Evolutionary conservation across 805 yeast genomes (phyloP).

Genomic region (Candida ovalis): DNA sequence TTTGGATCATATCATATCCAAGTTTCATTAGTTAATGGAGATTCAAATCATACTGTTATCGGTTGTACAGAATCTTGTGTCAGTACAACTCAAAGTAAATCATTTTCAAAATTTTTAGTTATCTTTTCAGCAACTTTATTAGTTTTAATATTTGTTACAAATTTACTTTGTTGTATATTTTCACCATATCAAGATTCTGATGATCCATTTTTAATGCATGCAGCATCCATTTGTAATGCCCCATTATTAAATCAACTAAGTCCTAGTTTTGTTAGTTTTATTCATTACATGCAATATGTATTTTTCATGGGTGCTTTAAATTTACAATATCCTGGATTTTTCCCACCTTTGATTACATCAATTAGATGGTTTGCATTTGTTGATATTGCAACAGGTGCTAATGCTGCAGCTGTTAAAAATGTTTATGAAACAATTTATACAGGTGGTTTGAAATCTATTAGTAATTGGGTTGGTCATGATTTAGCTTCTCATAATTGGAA

Average conservation of each 20-base stretch:
- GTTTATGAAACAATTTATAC: slow-evolving; percentile 39
- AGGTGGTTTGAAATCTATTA: slow-evolving; percentile 39
- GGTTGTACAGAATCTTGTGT: slow-evolving; percentile 47
- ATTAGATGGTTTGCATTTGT: slow-evolving; percentile 57
- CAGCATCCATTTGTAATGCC: slow-evolving; percentile 58
- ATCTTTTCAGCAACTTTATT: slow-evolving; percentile 38
- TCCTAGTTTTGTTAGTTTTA: slow-evolving; percentile 46
- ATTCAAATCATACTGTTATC: slow-evolving; percentile 32
- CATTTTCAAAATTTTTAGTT: slow-evolving; percentile 38
- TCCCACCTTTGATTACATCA: slow-evolving; percentile 49
- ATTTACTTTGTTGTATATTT: slow-evolving; percentile 35
- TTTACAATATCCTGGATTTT: slow-evolving; percentile 59
- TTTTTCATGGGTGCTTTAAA: slow-evolving; percentile 53
- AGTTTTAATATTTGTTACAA: slow-evolving; percentile 33
- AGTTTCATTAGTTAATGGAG: slow-evolving; percentile 41
- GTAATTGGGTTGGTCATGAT: slow-evolving; percentile 24
- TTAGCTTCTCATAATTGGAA: slow-evolving; percentile 32
- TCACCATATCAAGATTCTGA: slow-evolving; percentile 60
- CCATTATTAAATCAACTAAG: slow-evolving; percentile 52
- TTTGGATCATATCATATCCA: slow-evolving; percentile 44
- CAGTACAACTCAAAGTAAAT: slow-evolving; percentile 42
- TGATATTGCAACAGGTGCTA: slow-evolving; percentile 15
- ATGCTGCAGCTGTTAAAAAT: slow-evolving; percentile 26
- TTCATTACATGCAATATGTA: slow-evolving; percentile 56
- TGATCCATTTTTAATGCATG: slow-evolving; percentile 47